Conservation (phyloP, 2,329 filamentous ascomycete species). For the Apiospora hydei region DNA sequence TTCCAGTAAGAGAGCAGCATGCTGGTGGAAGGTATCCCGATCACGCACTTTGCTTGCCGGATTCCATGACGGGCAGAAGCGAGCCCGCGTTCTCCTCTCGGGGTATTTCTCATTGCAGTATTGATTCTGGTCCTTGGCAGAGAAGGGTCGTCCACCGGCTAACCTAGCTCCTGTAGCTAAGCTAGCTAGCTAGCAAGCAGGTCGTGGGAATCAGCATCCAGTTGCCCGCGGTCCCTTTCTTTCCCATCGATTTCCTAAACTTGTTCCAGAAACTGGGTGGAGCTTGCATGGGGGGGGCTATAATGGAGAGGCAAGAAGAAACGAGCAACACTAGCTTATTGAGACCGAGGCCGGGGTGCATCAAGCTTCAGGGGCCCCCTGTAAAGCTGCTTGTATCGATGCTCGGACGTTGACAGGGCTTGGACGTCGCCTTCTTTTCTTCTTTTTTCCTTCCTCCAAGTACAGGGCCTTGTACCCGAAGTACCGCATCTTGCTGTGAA, state of each 20-base stretch:
- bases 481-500: slow-evolving; percentile 24
- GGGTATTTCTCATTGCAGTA: slow-evolving; percentile 32
- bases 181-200: background rate
- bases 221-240: slow-evolving; percentile 18
- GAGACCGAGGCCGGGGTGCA: slow-evolving; percentile 43
- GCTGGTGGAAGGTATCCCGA: slow-evolving; percentile 5
- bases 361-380: slow-evolving; percentile 39
- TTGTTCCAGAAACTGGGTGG: slow-evolving; percentile 36
- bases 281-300: slow-evolving; percentile 38
- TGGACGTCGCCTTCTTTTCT: slow-evolving; percentile 31
- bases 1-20: background rate
- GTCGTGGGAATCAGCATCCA: slow-evolving; percentile 11
- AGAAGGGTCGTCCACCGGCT: slow-evolving; percentile 6
- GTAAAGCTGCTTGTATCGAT: slow-evolving; percentile 37
- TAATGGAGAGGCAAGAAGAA: slow-evolving; percentile 18
- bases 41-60: slow-evolving; percentile 19
- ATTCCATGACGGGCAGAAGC: slow-evolving; percentile 27
- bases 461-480: background rate
- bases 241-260: slow-evolving; percentile 21
- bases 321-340: slow-evolving; percentile 28
- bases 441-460: background rate
- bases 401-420: slow-evolving; percentile 41
- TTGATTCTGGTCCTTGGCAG: slow-evolving; percentile 32
- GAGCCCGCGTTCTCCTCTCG: slow-evolving; percentile 33
- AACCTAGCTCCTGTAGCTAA: background rate